phyloP scores from a whole-genome alignment of 257 asterid species.

The Nyctanthes arbortristis region DNA sequence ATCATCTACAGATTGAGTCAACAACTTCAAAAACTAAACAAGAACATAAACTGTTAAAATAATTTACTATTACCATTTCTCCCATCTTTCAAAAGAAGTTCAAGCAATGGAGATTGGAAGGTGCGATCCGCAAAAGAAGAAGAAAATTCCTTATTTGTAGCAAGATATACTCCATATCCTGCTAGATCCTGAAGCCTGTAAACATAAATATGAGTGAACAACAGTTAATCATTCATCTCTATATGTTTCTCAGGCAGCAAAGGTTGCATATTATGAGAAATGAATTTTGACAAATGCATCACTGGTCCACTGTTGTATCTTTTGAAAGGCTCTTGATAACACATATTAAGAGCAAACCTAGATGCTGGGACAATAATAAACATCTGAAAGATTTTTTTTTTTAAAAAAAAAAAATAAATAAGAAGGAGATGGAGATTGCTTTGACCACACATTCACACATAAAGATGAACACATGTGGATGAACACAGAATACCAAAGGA shows the following conservation, averaged over 20 bases:
- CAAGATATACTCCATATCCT: conserved; percentile 89
- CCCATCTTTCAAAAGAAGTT: conserved; percentile 77
- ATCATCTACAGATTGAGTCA: conserved; percentile 15
- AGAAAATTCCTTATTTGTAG: conserved; percentile 56
- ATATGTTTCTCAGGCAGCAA: neutral
- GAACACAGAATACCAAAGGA: conserved; percentile 21
- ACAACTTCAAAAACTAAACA: conserved; percentile 18
- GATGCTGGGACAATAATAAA: conserved; percentile 7
- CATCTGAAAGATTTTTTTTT: neutral
- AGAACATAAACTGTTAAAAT: neutral
- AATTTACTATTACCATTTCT: conserved; percentile 64
- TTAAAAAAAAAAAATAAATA: neutral
- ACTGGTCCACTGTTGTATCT: neutral
- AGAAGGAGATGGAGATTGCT: conserved; percentile 1
- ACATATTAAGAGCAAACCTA: conserved; percentile 7
- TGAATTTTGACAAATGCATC: neutral
- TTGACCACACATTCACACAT: conserved; percentile 6
- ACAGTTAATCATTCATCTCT: conserved; percentile 15
- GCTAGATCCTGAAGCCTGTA: conserved; percentile 95
- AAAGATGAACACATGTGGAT: conserved; percentile 15
- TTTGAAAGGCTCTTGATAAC: conserved; percentile 6
- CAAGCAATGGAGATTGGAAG: conserved; percentile 65
- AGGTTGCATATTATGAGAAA: neutral
- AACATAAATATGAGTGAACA: conserved; percentile 6
- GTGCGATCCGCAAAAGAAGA: conserved; percentile 74